Percentiles rank a stretch among this genome's conserved stretches.
Evolutionary conservation across 192 early-diverging fungal species (phyloP).

Genomic region (Backusella liffmaniae): DNA sequence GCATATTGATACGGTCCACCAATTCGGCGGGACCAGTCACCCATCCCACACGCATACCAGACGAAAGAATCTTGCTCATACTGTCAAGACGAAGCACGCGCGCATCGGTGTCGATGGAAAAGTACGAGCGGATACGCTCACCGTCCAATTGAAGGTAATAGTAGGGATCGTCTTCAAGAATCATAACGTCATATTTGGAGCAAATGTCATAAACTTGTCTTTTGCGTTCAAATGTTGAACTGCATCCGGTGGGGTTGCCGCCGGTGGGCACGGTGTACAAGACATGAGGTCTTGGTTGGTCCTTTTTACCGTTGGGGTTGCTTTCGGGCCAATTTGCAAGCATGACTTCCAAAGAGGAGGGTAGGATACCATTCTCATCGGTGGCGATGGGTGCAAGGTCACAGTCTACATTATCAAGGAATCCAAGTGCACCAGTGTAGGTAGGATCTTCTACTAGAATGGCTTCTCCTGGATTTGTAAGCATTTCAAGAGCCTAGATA

Average conservation of each 20-base stretch:
- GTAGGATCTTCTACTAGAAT: slow-evolving; percentile 52
- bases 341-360: slow-evolving; percentile 51
- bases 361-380: slow-evolving; percentile 59
- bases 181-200: slow-evolving; percentile 73
- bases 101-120: slow-evolving; percentile 87
- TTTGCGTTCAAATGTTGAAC: slow-evolving; percentile 76
- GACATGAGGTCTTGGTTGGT: slow-evolving; percentile 43
- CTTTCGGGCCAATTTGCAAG: slow-evolving; percentile 42
- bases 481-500: slow-evolving; percentile 45
- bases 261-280: slow-evolving; percentile 84
- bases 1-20: slow-evolving; percentile 77
- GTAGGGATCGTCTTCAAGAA: slow-evolving; percentile 96
- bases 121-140: slow-evolving; percentile 54
- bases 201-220: slow-evolving; percentile 76
- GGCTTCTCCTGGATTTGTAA: slow-evolving; percentile 46
- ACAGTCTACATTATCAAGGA: slow-evolving; percentile 43
- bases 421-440: slow-evolving; percentile 49
- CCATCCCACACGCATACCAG: slow-evolving; percentile 86
- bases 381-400: slow-evolving; percentile 45
- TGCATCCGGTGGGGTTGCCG: slow-evolving; percentile 88
- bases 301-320: slow-evolving; percentile 15
- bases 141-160: slow-evolving; percentile 77
- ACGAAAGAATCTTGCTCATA: slow-evolving; percentile 88
- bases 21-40: slow-evolving; percentile 67
- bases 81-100: slow-evolving; percentile 91